phyloP scores from a whole-genome alignment of 2,329 filamentous ascomycete species.

The Trichoderma endophyticum region DNA sequence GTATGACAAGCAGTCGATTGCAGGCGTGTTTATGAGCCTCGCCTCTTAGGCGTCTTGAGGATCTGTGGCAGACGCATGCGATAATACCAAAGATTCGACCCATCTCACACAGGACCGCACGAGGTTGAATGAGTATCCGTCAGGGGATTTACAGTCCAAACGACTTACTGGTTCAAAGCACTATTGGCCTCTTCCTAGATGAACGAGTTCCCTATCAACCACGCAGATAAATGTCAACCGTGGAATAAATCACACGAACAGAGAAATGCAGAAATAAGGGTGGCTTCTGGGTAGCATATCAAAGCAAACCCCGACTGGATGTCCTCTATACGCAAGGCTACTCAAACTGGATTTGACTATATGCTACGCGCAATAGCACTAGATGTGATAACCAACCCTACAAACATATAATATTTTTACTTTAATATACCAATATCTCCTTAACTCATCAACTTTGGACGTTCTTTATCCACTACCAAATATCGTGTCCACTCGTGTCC shows the following conservation, averaged over 20 bases:
- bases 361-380: background rate
- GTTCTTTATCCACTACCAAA: constrained; percentile 49
- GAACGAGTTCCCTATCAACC: background rate
- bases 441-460: background rate
- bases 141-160: background rate
- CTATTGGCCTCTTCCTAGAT: background rate
- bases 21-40: constrained; percentile 58
- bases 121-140: background rate
- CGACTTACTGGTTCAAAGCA: background rate
- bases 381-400: background rate
- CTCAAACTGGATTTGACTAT: background rate
- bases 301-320: background rate
- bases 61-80: no score
- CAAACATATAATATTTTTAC: background rate
- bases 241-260: background rate
- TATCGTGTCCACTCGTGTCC: constrained; percentile 50
- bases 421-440: background rate
- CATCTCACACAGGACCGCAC: background rate
- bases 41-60: constrained; percentile 23
- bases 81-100: no score
- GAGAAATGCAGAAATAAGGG: background rate
- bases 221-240: background rate
- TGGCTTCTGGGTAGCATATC: background rate
- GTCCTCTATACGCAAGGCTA: background rate
- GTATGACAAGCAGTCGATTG: constrained; percentile 84